These are phyloP conservation scores for Aspergillus intermedius DNA, from an alignment of 2,329 filamentous ascomycete species.

Conservation along the genomic window DNA sequence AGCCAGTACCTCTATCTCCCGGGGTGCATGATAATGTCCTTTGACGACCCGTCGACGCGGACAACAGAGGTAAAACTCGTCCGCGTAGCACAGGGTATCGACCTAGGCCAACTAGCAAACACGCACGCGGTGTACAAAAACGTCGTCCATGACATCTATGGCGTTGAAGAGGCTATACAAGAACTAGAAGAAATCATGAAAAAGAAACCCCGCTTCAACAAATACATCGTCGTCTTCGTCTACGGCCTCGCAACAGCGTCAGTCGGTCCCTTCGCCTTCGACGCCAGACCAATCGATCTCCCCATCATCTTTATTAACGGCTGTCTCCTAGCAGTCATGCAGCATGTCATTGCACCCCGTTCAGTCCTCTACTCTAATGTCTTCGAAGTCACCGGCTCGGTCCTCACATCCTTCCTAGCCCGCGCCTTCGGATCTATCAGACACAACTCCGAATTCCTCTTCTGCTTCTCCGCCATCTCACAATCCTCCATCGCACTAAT, in stretches of 20 bases:
- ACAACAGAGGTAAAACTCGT: slow-evolving; percentile 44
- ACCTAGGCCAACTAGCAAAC: slow-evolving; percentile 38
- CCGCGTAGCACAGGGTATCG: slow-evolving; percentile 36
- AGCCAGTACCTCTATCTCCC: slow-evolving; percentile 86
- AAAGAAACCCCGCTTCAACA: slow-evolving; percentile 50
- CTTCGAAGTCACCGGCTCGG: slow-evolving; percentile 57
- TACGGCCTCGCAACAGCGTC: slow-evolving; percentile 70
- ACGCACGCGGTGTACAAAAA: slow-evolving; percentile 45
- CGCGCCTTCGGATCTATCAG: slow-evolving; percentile 52
- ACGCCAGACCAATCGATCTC: slow-evolving; percentile 68
- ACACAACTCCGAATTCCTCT: slow-evolving; percentile 34
- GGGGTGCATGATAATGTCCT: slow-evolving; percentile 90
- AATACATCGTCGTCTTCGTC: slow-evolving; percentile 53
- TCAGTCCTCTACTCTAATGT: slow-evolving; percentile 63
- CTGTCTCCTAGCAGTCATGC: slow-evolving; percentile 64
- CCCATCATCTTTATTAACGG: slow-evolving; percentile 72
- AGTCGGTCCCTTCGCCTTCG: slow-evolving; percentile 75
- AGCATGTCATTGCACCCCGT: slow-evolving; percentile 65
- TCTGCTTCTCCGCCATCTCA: slow-evolving; percentile 66
- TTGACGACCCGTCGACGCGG: slow-evolving; percentile 51
- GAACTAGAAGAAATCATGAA: slow-evolving; percentile 50
- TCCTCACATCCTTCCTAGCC: slow-evolving; percentile 62
- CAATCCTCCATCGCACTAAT: slow-evolving; percentile 72
- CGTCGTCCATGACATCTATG: slow-evolving; percentile 42
- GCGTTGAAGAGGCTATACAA: slow-evolving; percentile 39